These are phyloP conservation scores for Tetrahymena elliotti DNA, from an alignment of 73 alveolate species.

Conservation along the genomic window DNA sequence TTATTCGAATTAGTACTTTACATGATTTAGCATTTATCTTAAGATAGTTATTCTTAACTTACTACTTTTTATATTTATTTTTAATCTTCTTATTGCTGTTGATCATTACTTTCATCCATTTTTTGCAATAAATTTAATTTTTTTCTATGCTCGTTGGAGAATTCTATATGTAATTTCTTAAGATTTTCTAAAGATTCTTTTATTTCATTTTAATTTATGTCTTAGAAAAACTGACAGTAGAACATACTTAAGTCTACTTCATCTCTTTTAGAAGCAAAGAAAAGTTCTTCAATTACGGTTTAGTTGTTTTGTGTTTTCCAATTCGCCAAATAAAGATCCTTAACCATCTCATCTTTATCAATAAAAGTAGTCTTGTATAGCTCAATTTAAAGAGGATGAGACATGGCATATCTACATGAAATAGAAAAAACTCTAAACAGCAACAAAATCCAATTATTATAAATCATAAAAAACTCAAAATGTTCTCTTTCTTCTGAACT, in stretches of 20 bases:
- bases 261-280: neutral
- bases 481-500: neutral
- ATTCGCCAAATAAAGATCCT: neutral
- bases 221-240: neutral
- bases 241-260: neutral
- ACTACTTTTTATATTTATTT: neutral
- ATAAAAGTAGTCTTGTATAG: neutral
- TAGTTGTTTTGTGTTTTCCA: neutral
- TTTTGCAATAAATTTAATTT: neutral
- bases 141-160: neutral
- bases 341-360: neutral
- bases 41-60: no score
- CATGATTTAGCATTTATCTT: no score
- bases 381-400: neutral
- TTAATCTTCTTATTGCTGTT: neutral
- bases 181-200: neutral
- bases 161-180: neutral
- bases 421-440: neutral
- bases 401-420: neutral
- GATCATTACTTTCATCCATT: neutral
- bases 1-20: neutral
- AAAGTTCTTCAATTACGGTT: neutral
- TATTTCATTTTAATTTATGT: neutral
- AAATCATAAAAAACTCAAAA: neutral
- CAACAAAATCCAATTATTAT: neutral